Base-by-base conservation (phyloP, 1,139 yeast species). In the Zygosaccharomyces pseudobailii region DNA sequence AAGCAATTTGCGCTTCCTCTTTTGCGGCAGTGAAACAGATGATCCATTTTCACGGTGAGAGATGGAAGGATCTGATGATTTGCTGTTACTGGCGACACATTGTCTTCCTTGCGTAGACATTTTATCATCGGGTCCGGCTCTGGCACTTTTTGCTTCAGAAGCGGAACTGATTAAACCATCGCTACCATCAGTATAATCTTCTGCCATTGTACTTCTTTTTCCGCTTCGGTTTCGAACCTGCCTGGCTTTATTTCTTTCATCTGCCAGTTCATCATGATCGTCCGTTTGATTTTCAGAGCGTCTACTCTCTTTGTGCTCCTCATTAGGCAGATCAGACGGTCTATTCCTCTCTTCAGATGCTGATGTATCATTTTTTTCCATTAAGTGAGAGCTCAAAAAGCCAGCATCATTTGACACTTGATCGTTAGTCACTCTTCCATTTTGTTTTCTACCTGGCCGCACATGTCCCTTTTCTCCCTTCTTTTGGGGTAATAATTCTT, bases 1-100 rank as follows among this genome's bases (percentile, higher is more conserved):
- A 6, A 28, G 32, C 17, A 38, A 27, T 20, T 28, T 38, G 23
- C 41, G 41, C 32, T 28, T 38, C 31, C 25, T 36, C n/a, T 22
- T 27, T 13, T n/a, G 32, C 2, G 33, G 19, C 6, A 13, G 33
- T 30, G 47, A 30, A 2, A 43, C 43, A 4, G 42, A 40, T 13
- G 33, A 33, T n/a, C 41, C 21, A 22, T 36, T 45, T 17, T 43
- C 34, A 20, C 40, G 37, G 32, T 20, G 38, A 3, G 50, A 40
- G 5, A 45, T 36, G 13, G 45, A 43, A 5, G 50, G 45, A 19
- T 31, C 43, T 5, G 47, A 42, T 8, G 43, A 40, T 34, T 43
- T 47, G 8, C 36, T 34, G 19, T 42, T 20, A 35, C 10, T 30
- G 3, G 3, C 33, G 3, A 2, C 6, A 30, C 20, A 9, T 9